Evolutionary conservation across 179 eudicot species (phyloP).

Genomic region (Vitellaria paradoxa): DNA sequence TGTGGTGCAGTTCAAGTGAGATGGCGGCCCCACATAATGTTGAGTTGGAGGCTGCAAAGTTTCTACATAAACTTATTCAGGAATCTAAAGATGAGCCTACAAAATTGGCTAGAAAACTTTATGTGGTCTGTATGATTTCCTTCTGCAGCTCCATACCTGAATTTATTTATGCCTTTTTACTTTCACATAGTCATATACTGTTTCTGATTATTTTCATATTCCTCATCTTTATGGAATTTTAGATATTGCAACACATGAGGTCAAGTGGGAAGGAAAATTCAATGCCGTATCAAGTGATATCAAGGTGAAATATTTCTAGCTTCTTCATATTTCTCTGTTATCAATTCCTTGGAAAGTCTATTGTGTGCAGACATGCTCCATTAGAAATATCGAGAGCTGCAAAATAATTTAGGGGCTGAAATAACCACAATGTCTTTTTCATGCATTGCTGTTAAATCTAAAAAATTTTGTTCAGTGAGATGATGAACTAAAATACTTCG

Average conservation of each 20-base stretch:
- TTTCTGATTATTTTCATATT: neutral
- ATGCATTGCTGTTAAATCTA: neutral
- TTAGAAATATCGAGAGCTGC: neutral
- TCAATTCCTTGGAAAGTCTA: neutral
- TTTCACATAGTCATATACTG: neutral
- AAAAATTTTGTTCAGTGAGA: slow-evolving; percentile 6
- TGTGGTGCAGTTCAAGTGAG: slow-evolving; percentile 10
- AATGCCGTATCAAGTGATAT: slow-evolving; percentile 97
- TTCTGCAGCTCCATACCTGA: neutral
- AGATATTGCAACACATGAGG: slow-evolving; percentile 98
- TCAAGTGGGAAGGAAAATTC: slow-evolving; percentile 94
- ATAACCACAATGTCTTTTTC: neutral
- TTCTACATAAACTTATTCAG: slow-evolving; percentile 93
- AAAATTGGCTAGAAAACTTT: slow-evolving; percentile 90
- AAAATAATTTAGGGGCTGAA: neutral
- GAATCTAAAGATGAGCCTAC: slow-evolving; percentile 94
- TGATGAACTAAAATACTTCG: neutral
- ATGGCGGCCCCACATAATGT: slow-evolving; percentile 82
- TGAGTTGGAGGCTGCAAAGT: slow-evolving; percentile 95
- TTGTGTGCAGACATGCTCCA: neutral
- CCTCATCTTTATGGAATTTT: slow-evolving; percentile 10
- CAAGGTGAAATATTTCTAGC: slow-evolving; percentile 49
- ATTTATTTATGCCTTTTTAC: too few relatives aligned
- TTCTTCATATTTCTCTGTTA: neutral
- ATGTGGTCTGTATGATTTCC: slow-evolving; percentile 55